phyloP scores from a whole-genome alignment of 164 flowering plant genomes.

The Dillenia suffruticosa region DNA sequence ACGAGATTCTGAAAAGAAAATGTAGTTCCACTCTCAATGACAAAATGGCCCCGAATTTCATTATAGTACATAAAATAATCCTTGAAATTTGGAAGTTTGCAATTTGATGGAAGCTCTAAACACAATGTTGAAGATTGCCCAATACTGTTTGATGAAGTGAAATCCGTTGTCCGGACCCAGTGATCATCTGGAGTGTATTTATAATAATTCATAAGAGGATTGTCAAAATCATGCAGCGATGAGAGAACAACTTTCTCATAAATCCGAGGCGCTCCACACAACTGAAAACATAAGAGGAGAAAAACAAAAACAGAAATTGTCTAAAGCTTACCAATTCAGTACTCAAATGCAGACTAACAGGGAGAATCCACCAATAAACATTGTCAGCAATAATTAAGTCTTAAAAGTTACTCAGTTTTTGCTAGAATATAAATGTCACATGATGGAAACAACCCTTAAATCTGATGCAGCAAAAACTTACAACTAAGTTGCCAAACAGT shows the following conservation, averaged over 20 bases:
- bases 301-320: neutral
- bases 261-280: conserved; percentile 70
- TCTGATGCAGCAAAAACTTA: too few relatives aligned
- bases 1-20: conserved; percentile 50
- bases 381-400: too few relatives aligned
- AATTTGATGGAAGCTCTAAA: conserved; percentile 47
- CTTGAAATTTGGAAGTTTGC: conserved; percentile 41
- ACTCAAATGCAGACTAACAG: too few relatives aligned
- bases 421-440: too few relatives aligned
- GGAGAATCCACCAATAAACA: too few relatives aligned
- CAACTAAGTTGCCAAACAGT: too few relatives aligned
- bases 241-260: conserved; percentile 29
- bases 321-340: neutral
- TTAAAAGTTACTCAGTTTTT: too few relatives aligned
- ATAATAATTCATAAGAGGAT: conserved; percentile 32
- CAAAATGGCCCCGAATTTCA: conserved; percentile 34
- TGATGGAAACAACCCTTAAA: too few relatives aligned
- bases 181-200: conserved; percentile 45
- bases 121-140: conserved; percentile 88
- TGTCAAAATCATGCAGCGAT: conserved; percentile 13
- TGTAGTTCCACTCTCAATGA: conserved; percentile 31
- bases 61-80: conserved; percentile 39
- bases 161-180: conserved; percentile 73
- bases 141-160: conserved; percentile 45
- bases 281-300: conserved; percentile 23